Conservation (phyloP, 352 stramenopile species). For the Phytophthora melonis region DNA sequence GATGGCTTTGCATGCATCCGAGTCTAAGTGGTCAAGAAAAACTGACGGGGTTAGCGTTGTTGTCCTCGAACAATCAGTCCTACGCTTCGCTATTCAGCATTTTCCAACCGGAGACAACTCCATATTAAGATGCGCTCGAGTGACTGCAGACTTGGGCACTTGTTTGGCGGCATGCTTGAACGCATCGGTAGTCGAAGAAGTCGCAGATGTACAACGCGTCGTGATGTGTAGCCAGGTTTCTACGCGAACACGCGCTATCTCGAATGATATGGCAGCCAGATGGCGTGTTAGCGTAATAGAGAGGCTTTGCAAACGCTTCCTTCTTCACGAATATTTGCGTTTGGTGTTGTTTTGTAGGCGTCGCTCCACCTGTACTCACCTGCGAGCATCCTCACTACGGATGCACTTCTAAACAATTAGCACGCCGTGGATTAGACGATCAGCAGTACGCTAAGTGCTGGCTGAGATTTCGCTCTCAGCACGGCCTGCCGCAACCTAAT, state of each 20-base stretch:
- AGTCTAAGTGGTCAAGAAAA: background rate
- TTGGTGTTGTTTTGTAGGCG: background rate
- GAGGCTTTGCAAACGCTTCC: background rate
- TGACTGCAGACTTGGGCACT: background rate
- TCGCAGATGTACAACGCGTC: background rate
- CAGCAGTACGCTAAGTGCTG: background rate
- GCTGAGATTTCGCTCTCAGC: background rate
- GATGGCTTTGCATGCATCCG: conserved; percentile 22
- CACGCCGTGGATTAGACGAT: conserved; percentile 27
- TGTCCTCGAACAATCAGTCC: background rate
- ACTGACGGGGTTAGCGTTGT: background rate
- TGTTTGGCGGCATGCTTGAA: background rate
- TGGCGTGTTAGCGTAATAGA: conserved; percentile 10
- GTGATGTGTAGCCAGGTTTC: background rate
- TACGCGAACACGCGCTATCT: conserved; percentile 13
- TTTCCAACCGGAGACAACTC: background rate
- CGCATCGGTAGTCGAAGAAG: conserved; percentile 1
- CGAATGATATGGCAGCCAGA: conserved; percentile 7
- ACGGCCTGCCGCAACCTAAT: background rate
- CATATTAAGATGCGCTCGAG: background rate
- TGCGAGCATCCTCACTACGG: no score
- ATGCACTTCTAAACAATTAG: conserved; percentile 18
- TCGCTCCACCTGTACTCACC: background rate
- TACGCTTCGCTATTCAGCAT: background rate
- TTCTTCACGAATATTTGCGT: background rate